Evolutionary conservation across 139 green algal genomes (phyloP).

Genomic region (Chloropicon primus): DNA sequence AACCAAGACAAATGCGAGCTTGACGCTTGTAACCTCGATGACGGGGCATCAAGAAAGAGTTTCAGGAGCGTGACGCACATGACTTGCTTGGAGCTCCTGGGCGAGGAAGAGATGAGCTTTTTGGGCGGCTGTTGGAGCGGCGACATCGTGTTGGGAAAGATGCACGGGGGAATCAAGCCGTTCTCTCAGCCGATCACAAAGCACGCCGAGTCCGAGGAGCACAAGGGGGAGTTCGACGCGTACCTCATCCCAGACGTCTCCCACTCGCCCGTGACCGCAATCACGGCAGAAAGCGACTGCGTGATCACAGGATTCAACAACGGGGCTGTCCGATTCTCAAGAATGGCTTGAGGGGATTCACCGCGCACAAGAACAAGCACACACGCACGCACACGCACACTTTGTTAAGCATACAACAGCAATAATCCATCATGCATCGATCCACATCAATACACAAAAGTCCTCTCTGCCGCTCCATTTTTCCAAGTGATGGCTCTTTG

Average conservation of each 20-base stretch:
- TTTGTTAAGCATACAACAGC: too few relatives aligned
- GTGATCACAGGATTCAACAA: neutral
- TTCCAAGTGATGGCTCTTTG: too few relatives aligned
- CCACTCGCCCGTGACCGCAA: neutral
- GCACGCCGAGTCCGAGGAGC: neutral
- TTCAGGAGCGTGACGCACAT: neutral
- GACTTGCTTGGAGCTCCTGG: neutral
- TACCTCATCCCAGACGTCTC: neutral
- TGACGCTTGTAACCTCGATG: neutral
- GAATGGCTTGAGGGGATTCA: neutral
- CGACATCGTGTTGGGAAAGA: neutral
- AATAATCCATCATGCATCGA: too few relatives aligned
- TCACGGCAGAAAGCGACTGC: neutral
- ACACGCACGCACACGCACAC: too few relatives aligned
- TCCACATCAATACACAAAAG: too few relatives aligned
- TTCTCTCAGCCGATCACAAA: neutral
- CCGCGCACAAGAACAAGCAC: too few relatives aligned
- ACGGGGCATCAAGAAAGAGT: neutral
- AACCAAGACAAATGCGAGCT: neutral
- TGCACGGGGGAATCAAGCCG: neutral
- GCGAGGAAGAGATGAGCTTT: neutral
- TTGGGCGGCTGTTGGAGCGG: neutral
- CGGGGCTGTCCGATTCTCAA: neutral
- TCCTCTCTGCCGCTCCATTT: too few relatives aligned
- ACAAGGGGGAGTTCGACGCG: neutral